These are phyloP conservation scores for Hemileccinum impolitum DNA, from an alignment of 768 basidiomycete species.

Conservation along the genomic window DNA sequence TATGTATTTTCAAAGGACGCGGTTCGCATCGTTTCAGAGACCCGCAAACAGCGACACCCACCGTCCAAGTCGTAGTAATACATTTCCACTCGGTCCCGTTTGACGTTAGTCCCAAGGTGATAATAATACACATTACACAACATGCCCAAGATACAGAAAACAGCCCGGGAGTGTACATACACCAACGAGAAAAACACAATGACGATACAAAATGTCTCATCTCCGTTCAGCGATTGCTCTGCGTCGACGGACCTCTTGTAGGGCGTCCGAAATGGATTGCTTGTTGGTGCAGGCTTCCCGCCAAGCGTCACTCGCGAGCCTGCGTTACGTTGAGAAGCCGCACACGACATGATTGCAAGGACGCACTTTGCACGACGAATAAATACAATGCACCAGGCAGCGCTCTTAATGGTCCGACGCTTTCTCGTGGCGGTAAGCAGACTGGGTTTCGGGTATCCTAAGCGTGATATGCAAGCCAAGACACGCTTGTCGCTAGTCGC, in stretches of 20 bases:
- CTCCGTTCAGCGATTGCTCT: slow-evolving; percentile 29
- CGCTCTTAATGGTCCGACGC: slow-evolving; percentile 51
- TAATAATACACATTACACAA: slow-evolving; percentile 20
- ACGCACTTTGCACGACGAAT: slow-evolving; percentile 61
- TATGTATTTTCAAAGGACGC: slow-evolving; percentile 76
- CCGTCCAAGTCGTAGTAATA: slow-evolving; percentile 17
- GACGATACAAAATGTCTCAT: slow-evolving; percentile 7
- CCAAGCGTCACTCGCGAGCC: slow-evolving; percentile 63
- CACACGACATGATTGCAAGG: not conserved
- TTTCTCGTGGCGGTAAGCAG: slow-evolving; percentile 38
- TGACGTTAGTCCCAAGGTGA: slow-evolving; percentile 4
- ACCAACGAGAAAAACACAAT: no score
- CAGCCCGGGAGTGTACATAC: not conserved
- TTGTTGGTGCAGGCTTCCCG: slow-evolving; percentile 57
- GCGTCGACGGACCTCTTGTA: slow-evolving; percentile 65
- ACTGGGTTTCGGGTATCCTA: slow-evolving; percentile 59
- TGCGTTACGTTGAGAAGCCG: slow-evolving; percentile 27
- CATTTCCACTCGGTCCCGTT: not conserved
- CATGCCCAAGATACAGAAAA: slow-evolving; percentile 20
- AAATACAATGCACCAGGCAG: slow-evolving; percentile 60
- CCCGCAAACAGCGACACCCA: slow-evolving; percentile 30
- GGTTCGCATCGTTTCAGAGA: slow-evolving; percentile 54
- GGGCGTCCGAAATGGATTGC: slow-evolving; percentile 58
- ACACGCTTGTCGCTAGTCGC: slow-evolving; percentile 61
- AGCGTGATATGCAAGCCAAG: slow-evolving; percentile 68